Evolutionary conservation across 306 rosid genomes (phyloP).

Genomic region (Gillenia trifoliata): DNA sequence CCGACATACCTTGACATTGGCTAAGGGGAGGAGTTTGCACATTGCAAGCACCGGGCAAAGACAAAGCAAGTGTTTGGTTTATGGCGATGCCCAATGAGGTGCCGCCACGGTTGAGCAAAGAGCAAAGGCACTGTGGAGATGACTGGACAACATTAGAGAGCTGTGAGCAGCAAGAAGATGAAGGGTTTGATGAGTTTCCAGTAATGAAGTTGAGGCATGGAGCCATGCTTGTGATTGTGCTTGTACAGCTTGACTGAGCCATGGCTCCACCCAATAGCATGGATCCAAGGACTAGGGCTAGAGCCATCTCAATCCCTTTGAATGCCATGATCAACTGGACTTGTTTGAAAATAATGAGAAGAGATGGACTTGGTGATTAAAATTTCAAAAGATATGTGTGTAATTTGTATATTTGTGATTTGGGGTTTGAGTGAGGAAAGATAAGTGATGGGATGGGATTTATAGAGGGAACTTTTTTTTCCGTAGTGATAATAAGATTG

Average conservation of each 20-base stretch:
- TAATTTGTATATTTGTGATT: not conserved
- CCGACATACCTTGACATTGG: conserved; percentile 44
- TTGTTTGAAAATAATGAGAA: not conserved
- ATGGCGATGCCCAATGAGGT: conserved; percentile 47
- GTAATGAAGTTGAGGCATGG: conserved; percentile 59
- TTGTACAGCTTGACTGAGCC: conserved; percentile 59
- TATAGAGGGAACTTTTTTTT: conserved; percentile 14
- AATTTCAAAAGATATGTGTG: not conserved
- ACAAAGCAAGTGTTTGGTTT: conserved; percentile 56
- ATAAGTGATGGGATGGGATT: not conserved
- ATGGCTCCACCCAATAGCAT: conserved; percentile 25
- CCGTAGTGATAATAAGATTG: conserved; percentile 10
- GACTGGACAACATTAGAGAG: conserved; percentile 57
- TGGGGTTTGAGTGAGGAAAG: not conserved
- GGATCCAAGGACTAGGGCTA: conserved; percentile 29
- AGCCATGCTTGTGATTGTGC: conserved; percentile 34
- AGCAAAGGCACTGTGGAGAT: conserved; percentile 71
- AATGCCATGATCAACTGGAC: conserved; percentile 22
- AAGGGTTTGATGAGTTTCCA: conserved; percentile 58
- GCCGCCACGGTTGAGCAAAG: conserved; percentile 48
- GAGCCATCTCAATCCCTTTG: conserved; percentile 19
- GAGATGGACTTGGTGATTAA: not conserved
- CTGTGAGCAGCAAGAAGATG: conserved; percentile 64
- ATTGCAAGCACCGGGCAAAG: conserved; percentile 60
- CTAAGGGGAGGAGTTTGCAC: conserved; percentile 59